Evolutionary conservation across 2,329 filamentous ascomycete species (phyloP).

Genomic region (Aplosporella prunicola): DNA sequence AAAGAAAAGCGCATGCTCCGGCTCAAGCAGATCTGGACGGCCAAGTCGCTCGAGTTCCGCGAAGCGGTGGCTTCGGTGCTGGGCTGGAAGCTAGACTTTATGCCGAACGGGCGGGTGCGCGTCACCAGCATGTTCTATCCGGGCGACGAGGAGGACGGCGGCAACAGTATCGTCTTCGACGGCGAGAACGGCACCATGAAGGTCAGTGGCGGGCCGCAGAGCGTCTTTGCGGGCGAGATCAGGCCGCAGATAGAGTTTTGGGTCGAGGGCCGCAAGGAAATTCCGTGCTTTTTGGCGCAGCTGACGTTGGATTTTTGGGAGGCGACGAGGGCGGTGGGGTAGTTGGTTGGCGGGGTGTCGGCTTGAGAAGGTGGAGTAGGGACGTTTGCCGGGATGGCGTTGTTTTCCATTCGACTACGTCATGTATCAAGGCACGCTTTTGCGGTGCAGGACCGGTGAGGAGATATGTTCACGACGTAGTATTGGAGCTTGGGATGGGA

Average conservation of each 20-base stretch:
- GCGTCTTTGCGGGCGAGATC: conserved; percentile 77
- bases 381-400: no score
- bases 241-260: conserved; percentile 84
- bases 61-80: conserved; percentile 87
- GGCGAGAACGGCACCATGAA: conserved; percentile 97
- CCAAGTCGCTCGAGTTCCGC: conserved; percentile 89
- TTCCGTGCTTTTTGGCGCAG: conserved; percentile 85
- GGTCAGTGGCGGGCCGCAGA: conserved; percentile 80
- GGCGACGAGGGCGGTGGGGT: conserved; percentile 28
- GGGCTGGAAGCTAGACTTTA: conserved; percentile 90
- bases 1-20: conserved; percentile 73
- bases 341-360: no score
- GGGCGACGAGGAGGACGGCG: conserved; percentile 52
- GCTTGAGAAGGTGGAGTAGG: no score
- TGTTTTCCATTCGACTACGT: no score
- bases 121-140: conserved; percentile 81
- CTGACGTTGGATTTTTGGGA: conserved; percentile 92
- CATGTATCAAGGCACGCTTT: no score
- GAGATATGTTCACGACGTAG: no score
- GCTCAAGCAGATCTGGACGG: conserved; percentile 84
- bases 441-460: no score
- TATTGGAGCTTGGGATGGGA: no score
- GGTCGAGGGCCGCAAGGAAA: conserved; percentile 88
- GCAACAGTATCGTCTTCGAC: conserved; percentile 67
- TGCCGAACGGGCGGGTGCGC: conserved; percentile 92